These are phyloP conservation scores for Populus nigra DNA, from an alignment of 345 rosid species.

Conservation along the genomic window DNA sequence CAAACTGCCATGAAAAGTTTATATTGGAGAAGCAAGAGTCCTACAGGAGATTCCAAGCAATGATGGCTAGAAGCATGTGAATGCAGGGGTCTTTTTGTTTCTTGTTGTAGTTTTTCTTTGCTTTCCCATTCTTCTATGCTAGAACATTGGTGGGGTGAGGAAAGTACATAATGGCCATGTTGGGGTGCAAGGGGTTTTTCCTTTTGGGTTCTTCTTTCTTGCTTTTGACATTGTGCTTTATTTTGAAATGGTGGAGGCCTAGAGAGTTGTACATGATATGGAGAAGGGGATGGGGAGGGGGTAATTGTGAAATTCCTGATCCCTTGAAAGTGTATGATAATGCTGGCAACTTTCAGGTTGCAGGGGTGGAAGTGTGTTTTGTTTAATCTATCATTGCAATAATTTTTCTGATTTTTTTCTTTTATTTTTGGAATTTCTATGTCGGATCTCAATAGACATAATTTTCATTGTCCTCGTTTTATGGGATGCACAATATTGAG, in stretches of 20 bases:
- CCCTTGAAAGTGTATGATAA: neutral
- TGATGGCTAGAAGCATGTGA: constrained; percentile 70
- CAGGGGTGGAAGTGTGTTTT: neutral
- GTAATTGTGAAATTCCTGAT: neutral
- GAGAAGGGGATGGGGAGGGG: neutral
- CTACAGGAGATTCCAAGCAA: constrained; percentile 80
- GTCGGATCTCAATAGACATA: neutral
- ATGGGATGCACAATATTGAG: neutral
- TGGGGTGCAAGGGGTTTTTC: neutral
- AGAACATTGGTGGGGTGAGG: constrained; percentile 22
- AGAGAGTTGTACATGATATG: constrained; percentile 3
- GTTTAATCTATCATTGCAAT: neutral
- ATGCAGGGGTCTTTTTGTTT: neutral
- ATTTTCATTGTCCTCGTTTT: neutral
- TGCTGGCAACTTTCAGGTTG: neutral
- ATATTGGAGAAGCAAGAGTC: constrained; percentile 94
- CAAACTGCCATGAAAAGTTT: constrained; percentile 81
- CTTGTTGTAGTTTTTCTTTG: neutral
- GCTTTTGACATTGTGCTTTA: neutral
- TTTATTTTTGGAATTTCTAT: neutral
- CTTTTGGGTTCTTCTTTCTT: neutral
- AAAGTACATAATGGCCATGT: constrained; percentile 7
- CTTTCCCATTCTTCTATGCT: constrained; percentile 34
- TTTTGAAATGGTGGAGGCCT: neutral
- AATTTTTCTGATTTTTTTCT: neutral